phyloP scores from a whole-genome alignment of 805 yeast genomes.

The Candida endomychidarum region DNA sequence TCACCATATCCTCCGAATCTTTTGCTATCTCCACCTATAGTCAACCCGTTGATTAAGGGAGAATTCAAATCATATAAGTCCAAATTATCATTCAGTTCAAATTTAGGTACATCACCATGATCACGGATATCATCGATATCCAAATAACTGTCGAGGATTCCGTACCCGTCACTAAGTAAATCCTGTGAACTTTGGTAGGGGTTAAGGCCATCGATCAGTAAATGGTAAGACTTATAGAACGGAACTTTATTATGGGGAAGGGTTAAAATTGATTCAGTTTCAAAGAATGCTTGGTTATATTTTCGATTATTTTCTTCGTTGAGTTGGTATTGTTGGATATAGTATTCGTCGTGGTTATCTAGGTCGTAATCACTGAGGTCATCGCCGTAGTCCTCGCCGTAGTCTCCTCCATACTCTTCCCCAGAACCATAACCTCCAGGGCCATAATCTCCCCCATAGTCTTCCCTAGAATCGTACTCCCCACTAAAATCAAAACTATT shows the following conservation, averaged over 20 bases:
- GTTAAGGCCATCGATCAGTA: conserved; percentile 23
- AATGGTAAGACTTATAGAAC: conserved; percentile 29
- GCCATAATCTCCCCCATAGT: neutral
- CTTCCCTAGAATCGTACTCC: too few species aligned
- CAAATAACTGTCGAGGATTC: conserved; percentile 32
- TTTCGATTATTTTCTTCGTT: conserved; percentile 11
- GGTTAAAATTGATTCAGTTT: conserved; percentile 8
- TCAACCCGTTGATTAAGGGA: conserved; percentile 35
- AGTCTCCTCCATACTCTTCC: neutral
- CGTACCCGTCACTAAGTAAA: conserved; percentile 26
- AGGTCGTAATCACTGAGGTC: conserved; percentile 12
- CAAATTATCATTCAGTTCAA: conserved; percentile 15
- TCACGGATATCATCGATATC: conserved; percentile 8
- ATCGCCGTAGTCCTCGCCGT: conserved; percentile 6
- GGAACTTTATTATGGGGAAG: conserved; percentile 13
- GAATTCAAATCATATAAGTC: conserved; percentile 28
- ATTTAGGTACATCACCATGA: conserved; percentile 11
- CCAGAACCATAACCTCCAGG: neutral
- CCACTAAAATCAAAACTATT: too few species aligned
- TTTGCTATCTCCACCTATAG: conserved; percentile 30
- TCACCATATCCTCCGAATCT: too few species aligned
- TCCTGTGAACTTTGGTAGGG: conserved; percentile 10
- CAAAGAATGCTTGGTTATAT: conserved; percentile 9
- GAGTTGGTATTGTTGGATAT: conserved; percentile 9
- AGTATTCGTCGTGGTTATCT: conserved; percentile 10